Percentiles rank a stretch among this genome's conserved stretches.
Conservation (phyloP, 1,284 basidiomycete genomes). For the Caloboletus firmus region DNA sequence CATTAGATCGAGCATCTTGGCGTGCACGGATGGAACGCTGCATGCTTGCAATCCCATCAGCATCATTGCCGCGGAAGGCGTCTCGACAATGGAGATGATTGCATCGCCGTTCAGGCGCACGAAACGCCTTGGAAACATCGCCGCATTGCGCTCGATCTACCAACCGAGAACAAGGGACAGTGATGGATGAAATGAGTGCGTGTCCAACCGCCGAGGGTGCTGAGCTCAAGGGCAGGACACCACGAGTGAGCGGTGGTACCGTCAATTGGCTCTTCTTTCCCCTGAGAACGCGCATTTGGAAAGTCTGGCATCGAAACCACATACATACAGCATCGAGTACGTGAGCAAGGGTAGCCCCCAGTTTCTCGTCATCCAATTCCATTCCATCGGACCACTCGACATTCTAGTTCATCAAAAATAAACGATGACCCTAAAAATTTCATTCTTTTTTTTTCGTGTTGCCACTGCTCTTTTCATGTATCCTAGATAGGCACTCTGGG, state of each 20-base stretch:
- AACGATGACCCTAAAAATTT: constrained; percentile 14
- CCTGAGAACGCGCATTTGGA: constrained; percentile 26
- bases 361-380: constrained; percentile 17
- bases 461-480: constrained; percentile 24
- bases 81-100: constrained; percentile 12
- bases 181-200: constrained; percentile 13
- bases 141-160: constrained; percentile 4
- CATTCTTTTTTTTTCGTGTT: constrained; percentile 5
- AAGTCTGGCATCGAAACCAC: constrained; percentile 30
- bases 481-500: constrained; percentile 17
- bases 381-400: neutral
- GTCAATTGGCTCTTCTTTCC: constrained; percentile 3
- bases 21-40: constrained; percentile 9
- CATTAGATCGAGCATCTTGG: constrained; percentile 9
- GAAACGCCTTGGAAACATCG: constrained; percentile 4
- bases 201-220: constrained; percentile 10
- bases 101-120: constrained; percentile 7
- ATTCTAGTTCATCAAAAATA: constrained; percentile 5
- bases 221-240: constrained; percentile 25
- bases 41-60: neutral
- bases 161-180: constrained; percentile 6
- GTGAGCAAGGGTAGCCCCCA: constrained; percentile 10
- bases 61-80: constrained; percentile 4
- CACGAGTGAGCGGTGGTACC: constrained; percentile 21
- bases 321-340: constrained; percentile 1